phyloP scores from a whole-genome alignment of 768 basidiomycete species.

The Ramaria sp. region DNA sequence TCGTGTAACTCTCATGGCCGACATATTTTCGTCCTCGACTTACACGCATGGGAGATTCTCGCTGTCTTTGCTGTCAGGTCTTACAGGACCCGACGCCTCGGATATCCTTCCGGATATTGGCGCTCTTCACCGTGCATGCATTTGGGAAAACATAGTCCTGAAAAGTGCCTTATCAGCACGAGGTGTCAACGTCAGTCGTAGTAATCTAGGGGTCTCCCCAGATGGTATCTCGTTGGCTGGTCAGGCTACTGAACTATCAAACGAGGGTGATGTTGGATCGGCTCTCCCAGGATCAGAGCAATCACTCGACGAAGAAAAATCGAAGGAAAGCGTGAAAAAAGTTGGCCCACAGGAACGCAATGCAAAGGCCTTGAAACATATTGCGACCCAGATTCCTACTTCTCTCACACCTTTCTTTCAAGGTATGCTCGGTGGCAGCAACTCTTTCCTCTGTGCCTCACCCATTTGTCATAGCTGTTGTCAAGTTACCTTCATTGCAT shows the following conservation, averaged over 20 bases:
- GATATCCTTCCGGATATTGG: slow-evolving; percentile 67
- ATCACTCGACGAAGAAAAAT: slow-evolving; percentile 20
- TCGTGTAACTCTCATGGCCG: slow-evolving; percentile 72
- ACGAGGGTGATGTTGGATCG: neutral
- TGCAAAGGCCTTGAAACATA: slow-evolving; percentile 65
- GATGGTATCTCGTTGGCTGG: neutral
- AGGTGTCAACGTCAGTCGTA: slow-evolving; percentile 25
- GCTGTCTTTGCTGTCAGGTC: slow-evolving; percentile 59
- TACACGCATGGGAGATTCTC: slow-evolving; percentile 74
- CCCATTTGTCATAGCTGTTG: slow-evolving; percentile 44
- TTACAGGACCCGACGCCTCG: slow-evolving; percentile 54
- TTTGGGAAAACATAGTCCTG: slow-evolving; percentile 82
- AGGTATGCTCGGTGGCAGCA: slow-evolving; percentile 35
- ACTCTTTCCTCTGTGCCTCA: neutral
- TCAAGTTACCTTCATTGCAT: slow-evolving; percentile 65
- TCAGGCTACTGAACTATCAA: neutral
- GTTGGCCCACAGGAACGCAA: slow-evolving; percentile 50
- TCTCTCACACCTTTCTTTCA: slow-evolving; percentile 78
- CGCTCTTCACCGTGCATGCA: slow-evolving; percentile 64
- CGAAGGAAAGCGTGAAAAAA: slow-evolving; percentile 11
- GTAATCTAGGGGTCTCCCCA: neutral
- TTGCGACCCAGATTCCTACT: slow-evolving; percentile 68
- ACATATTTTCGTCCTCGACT: slow-evolving; percentile 76
- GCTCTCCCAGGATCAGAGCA: slow-evolving; percentile 10
- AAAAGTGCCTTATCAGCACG: slow-evolving; percentile 45